phyloP scores from a whole-genome alignment of 495 filamentous ascomycete species.

The Melanomma pulvis-pyrius region DNA sequence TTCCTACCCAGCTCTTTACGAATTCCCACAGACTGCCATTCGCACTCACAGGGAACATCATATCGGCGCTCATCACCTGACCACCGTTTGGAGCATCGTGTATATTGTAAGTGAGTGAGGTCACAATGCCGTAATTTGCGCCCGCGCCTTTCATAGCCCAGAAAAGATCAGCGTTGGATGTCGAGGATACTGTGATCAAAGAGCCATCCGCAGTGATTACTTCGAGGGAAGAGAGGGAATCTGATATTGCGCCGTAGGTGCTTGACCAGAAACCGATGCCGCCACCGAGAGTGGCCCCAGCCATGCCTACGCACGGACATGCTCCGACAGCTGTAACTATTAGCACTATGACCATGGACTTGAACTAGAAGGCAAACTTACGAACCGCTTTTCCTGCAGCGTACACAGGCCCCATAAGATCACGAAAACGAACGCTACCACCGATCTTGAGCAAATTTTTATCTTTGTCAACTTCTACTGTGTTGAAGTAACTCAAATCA shows the following conservation, averaged over 20 bases:
- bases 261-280: background rate
- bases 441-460: background rate
- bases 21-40: background rate
- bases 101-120: background rate
- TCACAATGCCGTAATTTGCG: background rate
- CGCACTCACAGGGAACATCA: background rate
- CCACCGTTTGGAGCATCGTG: background rate
- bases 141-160: constrained; percentile 1
- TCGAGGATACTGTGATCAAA: background rate
- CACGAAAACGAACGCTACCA: background rate
- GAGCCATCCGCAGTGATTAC: background rate
- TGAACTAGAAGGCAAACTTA: background rate
- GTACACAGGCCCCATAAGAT: background rate
- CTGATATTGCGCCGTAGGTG: background rate
- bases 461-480: background rate
- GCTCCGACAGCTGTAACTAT: background rate
- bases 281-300: background rate
- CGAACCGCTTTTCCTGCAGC: background rate
- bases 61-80: background rate
- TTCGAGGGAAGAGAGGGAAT: background rate
- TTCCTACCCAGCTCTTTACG: background rate
- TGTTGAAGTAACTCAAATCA: background rate
- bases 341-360: background rate
- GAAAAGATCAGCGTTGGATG: background rate
- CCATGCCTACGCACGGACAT: background rate